Percentiles rank a stretch among this genome's conserved stretches.
These are phyloP conservation scores for Aspergillus tubingensis DNA, from an alignment of 2,329 filamentous ascomycete genomes.

Conservation along the genomic window DNA sequence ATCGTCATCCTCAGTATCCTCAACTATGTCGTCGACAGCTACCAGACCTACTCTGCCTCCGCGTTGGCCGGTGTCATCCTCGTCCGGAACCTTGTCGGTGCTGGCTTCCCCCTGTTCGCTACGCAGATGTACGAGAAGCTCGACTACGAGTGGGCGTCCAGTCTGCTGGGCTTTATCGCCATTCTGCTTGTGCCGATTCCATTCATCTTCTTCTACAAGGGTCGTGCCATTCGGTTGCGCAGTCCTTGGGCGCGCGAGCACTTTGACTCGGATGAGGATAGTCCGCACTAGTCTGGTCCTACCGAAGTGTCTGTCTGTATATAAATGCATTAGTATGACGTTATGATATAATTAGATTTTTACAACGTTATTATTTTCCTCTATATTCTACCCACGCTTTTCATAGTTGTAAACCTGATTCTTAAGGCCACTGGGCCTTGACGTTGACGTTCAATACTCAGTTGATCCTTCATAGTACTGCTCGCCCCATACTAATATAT, in stretches of 20 bases:
- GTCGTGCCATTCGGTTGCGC: constrained; percentile 30
- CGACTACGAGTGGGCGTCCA: constrained; percentile 41
- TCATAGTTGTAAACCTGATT: too few species aligned
- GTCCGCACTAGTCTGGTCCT: constrained; percentile 22
- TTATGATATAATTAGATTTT: neutral
- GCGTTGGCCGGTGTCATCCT: constrained; percentile 77
- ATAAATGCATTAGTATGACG: neutral
- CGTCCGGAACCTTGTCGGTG: constrained; percentile 62
- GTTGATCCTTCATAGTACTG: too few species aligned
- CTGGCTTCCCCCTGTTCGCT: constrained; percentile 36
- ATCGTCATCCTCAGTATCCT: constrained; percentile 72
- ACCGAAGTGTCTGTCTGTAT: neutral
- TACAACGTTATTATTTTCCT: too few species aligned
- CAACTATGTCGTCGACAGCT: constrained; percentile 73
- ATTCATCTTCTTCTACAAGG: constrained; percentile 42
- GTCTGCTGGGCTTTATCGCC: constrained; percentile 41
- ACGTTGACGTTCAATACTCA: too few species aligned
- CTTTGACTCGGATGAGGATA: constrained; percentile 31
- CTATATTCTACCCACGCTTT: too few species aligned
- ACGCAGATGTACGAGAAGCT: constrained; percentile 40
- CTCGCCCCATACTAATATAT: too few species aligned
- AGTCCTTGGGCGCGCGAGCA: constrained; percentile 34
- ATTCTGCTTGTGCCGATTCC: constrained; percentile 41
- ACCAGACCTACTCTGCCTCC: constrained; percentile 70
- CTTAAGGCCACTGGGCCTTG: too few species aligned